phyloP scores from a whole-genome alignment of 2,329 filamentous ascomycete species.

The Sporothrix mexicana region DNA sequence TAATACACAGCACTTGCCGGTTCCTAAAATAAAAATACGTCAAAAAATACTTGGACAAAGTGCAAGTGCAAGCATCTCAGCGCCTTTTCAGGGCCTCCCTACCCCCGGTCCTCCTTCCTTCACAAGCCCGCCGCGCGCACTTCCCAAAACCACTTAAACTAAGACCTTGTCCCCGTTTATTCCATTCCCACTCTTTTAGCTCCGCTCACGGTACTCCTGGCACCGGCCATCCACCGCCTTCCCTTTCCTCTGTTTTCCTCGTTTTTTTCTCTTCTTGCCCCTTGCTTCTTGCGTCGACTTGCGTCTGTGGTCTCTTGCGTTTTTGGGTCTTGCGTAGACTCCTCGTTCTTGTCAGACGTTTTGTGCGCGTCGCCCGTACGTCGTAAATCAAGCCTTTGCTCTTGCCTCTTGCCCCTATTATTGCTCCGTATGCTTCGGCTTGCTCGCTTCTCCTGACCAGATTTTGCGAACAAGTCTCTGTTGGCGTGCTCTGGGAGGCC shows the following conservation, averaged over 20 bases:
- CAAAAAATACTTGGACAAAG: too few relatives aligned
- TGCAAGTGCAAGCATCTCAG: background rate
- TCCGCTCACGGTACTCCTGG: conserved; percentile 23
- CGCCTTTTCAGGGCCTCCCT: background rate
- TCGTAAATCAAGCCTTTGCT: background rate
- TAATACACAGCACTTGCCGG: background rate
- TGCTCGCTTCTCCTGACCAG: conserved; percentile 14
- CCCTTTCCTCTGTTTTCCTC: conserved; percentile 7
- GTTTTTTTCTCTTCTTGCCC: background rate
- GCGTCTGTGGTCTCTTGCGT: conserved; percentile 9
- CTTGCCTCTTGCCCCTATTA: conserved; percentile 23
- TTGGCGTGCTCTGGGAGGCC: conserved; percentile 30
- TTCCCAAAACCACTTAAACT: conserved; percentile 26
- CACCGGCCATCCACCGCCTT: conserved; percentile 25
- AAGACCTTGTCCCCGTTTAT: conserved; percentile 17
- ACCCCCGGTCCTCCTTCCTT: conserved; percentile 8
- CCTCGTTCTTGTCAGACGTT: conserved; percentile 13
- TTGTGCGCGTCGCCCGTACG: background rate
- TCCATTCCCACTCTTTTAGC: conserved; percentile 21
- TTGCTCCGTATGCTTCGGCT: background rate
- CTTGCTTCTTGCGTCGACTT: conserved; percentile 6
- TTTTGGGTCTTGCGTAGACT: conserved; percentile 16
- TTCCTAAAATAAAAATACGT: background rate
- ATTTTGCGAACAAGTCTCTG: conserved; percentile 3
- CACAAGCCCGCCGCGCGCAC: background rate